Evolutionary conservation across 164 flowering plant species (phyloP).

Genomic region (Chimonanthus praecox): DNA sequence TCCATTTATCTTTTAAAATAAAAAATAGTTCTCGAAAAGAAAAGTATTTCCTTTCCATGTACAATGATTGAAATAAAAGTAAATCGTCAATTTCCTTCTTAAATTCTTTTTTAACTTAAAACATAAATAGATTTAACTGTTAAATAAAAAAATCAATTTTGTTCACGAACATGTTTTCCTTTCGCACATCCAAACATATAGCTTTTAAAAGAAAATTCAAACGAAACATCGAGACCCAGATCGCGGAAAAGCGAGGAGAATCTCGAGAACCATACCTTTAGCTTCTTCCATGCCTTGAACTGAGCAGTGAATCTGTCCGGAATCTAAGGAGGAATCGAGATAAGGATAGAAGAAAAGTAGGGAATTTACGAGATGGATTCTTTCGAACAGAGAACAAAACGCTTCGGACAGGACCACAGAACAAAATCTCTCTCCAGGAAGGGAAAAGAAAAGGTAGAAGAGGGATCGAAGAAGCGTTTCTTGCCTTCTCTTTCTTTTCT

Average conservation of each 20-base stretch:
- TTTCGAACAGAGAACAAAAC: not conserved
- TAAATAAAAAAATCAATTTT: no score
- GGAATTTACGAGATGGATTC: not conserved
- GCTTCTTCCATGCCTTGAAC: constrained; percentile 18
- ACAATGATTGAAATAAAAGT: no score
- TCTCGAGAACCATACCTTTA: constrained; percentile 8
- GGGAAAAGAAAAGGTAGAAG: not conserved
- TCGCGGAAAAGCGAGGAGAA: not conserved
- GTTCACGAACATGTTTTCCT: no score
- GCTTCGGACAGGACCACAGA: no score
- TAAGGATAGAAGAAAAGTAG: not conserved
- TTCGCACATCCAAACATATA: no score
- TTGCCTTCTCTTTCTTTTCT: no score
- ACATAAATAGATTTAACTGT: no score
- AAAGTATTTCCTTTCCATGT: no score
- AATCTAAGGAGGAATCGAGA: constrained; percentile 1
- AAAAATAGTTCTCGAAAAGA: no score
- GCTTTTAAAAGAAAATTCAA: not conserved
- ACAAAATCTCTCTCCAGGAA: no score
- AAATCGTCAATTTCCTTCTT: not conserved
- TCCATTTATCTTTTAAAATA: no score
- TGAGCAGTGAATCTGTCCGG: not conserved
- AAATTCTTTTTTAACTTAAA: no score
- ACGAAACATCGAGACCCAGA: not conserved
- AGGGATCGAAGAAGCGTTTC: not conserved